phyloP scores from a whole-genome alignment of 2,329 filamentous ascomycete species.

The Cladophialophora psammophila region DNA sequence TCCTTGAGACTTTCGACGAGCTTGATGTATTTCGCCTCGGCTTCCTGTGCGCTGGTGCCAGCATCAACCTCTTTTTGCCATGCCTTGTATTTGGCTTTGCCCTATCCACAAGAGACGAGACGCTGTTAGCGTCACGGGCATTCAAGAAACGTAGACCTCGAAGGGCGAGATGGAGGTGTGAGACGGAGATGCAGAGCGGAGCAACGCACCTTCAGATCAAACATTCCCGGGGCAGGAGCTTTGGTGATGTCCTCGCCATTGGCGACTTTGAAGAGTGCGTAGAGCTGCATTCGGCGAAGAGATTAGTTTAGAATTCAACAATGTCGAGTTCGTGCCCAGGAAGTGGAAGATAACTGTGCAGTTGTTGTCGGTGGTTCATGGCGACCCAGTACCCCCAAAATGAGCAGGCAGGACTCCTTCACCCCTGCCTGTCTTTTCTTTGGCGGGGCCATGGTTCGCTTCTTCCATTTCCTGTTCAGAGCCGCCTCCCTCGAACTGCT shows the following conservation, averaged over 20 bases:
- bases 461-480: background rate
- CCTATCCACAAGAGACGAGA: slow-evolving; percentile 54
- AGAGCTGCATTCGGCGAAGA: slow-evolving; percentile 42
- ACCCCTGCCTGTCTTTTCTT: background rate
- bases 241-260: slow-evolving; percentile 40
- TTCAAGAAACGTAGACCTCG: background rate
- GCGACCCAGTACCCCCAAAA: no score
- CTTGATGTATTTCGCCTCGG: slow-evolving; percentile 78
- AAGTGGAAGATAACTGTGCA: background rate
- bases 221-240: slow-evolving; percentile 46
- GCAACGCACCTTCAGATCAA: slow-evolving; percentile 50
- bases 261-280: slow-evolving; percentile 50
- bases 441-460: background rate
- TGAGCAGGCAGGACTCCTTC: background rate
- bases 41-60: slow-evolving; percentile 67
- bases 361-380: background rate
- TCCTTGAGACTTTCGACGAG: slow-evolving; percentile 75
- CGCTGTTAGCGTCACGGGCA: background rate
- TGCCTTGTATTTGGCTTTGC: slow-evolving; percentile 79
- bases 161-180: background rate
- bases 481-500: background rate
- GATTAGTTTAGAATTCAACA: background rate
- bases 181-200: background rate
- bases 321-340: background rate
- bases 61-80: slow-evolving; percentile 77